Conservation (phyloP, 2,329 filamentous ascomycete species). For the Phialocephala subalpina region DNA sequence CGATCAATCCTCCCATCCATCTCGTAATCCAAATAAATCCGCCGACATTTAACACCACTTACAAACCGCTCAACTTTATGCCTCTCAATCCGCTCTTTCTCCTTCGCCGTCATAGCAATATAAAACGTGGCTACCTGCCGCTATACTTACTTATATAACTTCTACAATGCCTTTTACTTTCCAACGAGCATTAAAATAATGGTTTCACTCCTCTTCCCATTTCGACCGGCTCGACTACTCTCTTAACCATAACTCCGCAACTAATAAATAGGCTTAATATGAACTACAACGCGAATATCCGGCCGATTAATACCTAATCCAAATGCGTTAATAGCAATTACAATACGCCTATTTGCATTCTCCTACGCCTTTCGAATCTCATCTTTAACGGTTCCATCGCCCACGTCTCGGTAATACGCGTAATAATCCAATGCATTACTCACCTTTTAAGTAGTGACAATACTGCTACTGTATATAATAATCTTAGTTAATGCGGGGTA, state of each 20-base stretch:
- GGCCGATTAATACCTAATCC: constrained; percentile 10
- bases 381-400: background rate
- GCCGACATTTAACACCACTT: background rate
- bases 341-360: constrained; percentile 3
- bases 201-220: constrained; percentile 1
- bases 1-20: constrained; percentile 10
- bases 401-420: constrained; percentile 3
- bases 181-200: background rate
- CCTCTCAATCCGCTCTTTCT: too few species aligned
- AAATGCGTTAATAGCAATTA: constrained; percentile 10
- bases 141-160: background rate
- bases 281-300: constrained; percentile 3
- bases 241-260: constrained; percentile 3
- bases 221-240: too few species aligned
- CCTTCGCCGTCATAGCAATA: constrained; percentile 8
- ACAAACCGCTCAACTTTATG: too few species aligned
- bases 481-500: background rate
- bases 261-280: constrained; percentile 10
- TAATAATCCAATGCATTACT: constrained; percentile 9
- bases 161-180: background rate
- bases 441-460: constrained; percentile 12
- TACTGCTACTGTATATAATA: constrained; percentile 13
- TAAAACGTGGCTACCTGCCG: constrained; percentile 3
- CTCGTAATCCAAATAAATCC: constrained; percentile 12
- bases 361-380: constrained; percentile 6